Conservation (phyloP, 306 rosid genomes). For the Inga laurina region DNA sequence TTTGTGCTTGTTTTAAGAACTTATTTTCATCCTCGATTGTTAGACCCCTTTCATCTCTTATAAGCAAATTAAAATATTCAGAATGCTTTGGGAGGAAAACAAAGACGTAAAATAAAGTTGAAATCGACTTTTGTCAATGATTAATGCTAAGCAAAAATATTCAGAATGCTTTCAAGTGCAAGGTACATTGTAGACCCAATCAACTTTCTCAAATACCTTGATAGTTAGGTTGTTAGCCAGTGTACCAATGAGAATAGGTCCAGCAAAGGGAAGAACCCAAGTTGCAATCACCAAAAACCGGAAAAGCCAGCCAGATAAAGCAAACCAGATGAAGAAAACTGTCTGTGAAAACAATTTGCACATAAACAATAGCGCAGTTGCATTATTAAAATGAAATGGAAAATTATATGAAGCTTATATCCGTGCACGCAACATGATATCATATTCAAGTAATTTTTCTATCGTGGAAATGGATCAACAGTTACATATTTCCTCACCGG, state of each 20-base stretch:
- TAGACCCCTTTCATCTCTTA: background rate
- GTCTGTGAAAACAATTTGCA: constrained; percentile 57
- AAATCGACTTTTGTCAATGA: background rate
- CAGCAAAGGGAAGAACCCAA: constrained; percentile 95
- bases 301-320: constrained; percentile 95
- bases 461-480: background rate
- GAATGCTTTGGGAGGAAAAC: too few species aligned
- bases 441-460: background rate
- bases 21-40: background rate
- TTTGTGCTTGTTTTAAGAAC: background rate
- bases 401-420: background rate
- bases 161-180: background rate
- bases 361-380: background rate
- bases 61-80: background rate
- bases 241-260: constrained; percentile 88
- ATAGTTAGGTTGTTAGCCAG: constrained; percentile 77
- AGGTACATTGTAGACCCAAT: background rate
- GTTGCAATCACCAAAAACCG: constrained; percentile 70
- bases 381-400: background rate
- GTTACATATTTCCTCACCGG: background rate
- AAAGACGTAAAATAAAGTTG: background rate
- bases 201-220: constrained; percentile 55
- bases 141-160: background rate
- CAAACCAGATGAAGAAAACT: constrained; percentile 91
- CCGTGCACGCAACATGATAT: background rate